Evolutionary conservation across 192 early-diverging fungal species (phyloP), one percentile per base, ranked within the genome.

Genomic region (Powellomyces hirtus): DNA sequence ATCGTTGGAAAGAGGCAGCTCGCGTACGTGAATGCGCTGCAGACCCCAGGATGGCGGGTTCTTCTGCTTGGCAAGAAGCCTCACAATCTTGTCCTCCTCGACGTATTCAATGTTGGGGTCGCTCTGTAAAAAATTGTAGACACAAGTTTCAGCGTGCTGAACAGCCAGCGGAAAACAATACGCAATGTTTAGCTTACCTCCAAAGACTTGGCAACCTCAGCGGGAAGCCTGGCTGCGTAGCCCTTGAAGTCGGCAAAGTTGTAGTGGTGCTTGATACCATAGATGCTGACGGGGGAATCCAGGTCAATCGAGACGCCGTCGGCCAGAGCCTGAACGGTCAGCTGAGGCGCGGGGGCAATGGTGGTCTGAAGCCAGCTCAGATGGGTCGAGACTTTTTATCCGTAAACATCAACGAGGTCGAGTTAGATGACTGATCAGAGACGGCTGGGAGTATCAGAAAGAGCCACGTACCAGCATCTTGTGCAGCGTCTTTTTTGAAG

Each of bases 11-110:
- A 84, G 62, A 24, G 88, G 87, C 11, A 86, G 74, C 4, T 58
- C 65, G 33, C 81, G 61, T 1, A 58, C 56, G 36, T 35, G 18
- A 55, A 78, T 72, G 26, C 76, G 68, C 70, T 74, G 63, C 16
- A 74, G 44, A 16, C 81, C 81, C 81, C 81, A 79, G 4, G 77
- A 73, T 8, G 78, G 78, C 24, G 78, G 61, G 67, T 77, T 77
- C 14, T 22, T 30, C 52, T 84, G 79, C 14, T n/a, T 46, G 13
- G 33, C 77, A 13, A 66, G 24, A 45, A 79, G 58, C 51, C 56
- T 56, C 38, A 81, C 59, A 33, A 84, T 56, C 44, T 75, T 72
- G 75, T 84, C 78, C 57, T 76, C 62, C 68, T 84, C 82, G 37
- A 84, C 65, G 58, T 67, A 78, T 24, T 58, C 82, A 42, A 84